Conservation (phyloP, 805 yeast genomes). For the Metschnikowia sp. region DNA sequence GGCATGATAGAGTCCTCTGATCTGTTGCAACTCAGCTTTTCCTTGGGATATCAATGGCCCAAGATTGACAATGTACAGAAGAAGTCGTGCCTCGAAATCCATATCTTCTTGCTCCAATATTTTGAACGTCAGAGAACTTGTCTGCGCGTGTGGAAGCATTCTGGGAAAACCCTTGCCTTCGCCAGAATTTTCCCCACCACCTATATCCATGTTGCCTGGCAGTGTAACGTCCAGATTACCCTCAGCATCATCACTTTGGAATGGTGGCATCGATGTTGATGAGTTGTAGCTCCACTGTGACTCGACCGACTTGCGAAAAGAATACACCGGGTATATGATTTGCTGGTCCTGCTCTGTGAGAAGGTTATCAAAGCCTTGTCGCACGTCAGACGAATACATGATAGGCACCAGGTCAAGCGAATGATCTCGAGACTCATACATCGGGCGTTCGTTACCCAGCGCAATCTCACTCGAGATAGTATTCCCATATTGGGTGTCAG, state of each 20-base stretch:
- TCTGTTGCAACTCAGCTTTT: slow-evolving; percentile 24
- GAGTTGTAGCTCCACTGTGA: slow-evolving; percentile 2
- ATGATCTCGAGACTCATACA: not conserved
- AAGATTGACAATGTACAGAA: slow-evolving; percentile 4
- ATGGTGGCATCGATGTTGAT: not conserved
- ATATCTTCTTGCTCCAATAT: slow-evolving; percentile 1
- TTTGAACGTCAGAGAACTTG: not conserved
- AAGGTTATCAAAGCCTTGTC: slow-evolving; percentile 34
- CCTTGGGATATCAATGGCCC: slow-evolving; percentile 23
- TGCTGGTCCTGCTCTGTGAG: slow-evolving; percentile 25
- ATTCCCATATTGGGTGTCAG: too few species aligned
- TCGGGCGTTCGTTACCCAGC: too few species aligned
- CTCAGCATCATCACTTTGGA: not conserved
- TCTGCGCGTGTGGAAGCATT: slow-evolving; percentile 11
- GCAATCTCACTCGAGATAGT: too few species aligned
- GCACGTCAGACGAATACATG: slow-evolving; percentile 6
- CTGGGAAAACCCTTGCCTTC: not conserved
- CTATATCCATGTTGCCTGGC: too few species aligned
- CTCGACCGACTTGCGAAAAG: slow-evolving; percentile 15
- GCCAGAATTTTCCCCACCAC: not conserved
- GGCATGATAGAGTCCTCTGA: slow-evolving; percentile 27
- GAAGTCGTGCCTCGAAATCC: slow-evolving; percentile 5
- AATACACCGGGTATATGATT: slow-evolving; percentile 39
- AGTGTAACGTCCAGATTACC: not conserved
- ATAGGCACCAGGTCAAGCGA: slow-evolving; percentile 1